phyloP scores from a whole-genome alignment of 164 flowering plant species.

The Nymphaea thermarum region DNA sequence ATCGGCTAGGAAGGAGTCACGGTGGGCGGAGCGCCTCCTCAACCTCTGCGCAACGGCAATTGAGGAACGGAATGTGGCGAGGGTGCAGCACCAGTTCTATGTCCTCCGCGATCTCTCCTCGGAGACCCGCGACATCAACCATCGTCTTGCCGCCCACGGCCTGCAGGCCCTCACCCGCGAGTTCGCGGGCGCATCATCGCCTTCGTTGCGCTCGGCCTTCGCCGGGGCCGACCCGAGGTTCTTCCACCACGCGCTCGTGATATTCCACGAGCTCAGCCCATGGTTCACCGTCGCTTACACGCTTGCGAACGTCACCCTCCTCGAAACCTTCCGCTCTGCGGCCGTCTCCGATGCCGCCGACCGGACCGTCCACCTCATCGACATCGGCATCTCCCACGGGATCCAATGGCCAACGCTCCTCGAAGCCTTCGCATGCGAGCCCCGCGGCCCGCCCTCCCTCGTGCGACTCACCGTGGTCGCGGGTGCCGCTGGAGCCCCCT shows the following conservation, averaged over 20 bases:
- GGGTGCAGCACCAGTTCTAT: constrained; percentile 56
- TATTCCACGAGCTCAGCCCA: constrained; percentile 60
- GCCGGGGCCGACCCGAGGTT: constrained; percentile 39
- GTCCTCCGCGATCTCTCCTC: constrained; percentile 68
- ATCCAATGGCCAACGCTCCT: constrained; percentile 81
- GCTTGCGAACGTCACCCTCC: constrained; percentile 51
- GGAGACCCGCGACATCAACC: constrained; percentile 58
- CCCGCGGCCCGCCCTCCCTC: constrained; percentile 53
- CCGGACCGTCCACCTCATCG: constrained; percentile 44
- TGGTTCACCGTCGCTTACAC: constrained; percentile 71
- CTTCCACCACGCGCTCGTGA: constrained; percentile 42
- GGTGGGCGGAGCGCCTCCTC: constrained; percentile 84
- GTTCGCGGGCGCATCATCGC: constrained; percentile 19
- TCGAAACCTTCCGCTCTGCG: constrained; percentile 30
- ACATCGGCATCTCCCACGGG: constrained; percentile 79
- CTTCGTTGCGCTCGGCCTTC: constrained; percentile 17
- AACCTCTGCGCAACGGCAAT: constrained; percentile 72
- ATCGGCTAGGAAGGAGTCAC: constrained; percentile 34
- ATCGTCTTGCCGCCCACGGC: constrained; percentile 55
- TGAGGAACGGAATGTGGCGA: constrained; percentile 24
- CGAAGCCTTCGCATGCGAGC: constrained; percentile 43
- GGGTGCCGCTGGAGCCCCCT: constrained; percentile 26
- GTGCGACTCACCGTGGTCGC: constrained; percentile 53
- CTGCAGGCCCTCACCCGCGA: constrained; percentile 44
- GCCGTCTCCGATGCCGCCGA: constrained; percentile 8